Evolutionary conservation across 2,329 filamentous ascomycete species (phyloP).

Genomic region (Neocatenulostroma microsporum): DNA sequence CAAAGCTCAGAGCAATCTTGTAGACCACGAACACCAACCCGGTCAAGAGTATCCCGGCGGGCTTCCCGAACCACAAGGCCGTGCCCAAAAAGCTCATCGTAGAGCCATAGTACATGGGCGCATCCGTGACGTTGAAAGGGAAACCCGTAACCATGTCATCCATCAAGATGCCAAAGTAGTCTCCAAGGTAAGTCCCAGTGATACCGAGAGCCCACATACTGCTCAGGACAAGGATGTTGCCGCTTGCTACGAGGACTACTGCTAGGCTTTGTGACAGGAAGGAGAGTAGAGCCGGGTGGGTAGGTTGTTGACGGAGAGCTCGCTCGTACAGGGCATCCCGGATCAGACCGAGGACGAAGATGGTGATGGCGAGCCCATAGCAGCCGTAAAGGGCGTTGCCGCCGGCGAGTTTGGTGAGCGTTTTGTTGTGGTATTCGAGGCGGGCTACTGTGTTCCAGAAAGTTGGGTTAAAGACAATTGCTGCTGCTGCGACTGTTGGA

Average conservation of each 20-base stretch:
- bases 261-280: slow-evolving; percentile 55
- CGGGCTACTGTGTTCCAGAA: slow-evolving; percentile 96
- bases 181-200: slow-evolving; percentile 91
- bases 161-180: slow-evolving; percentile 99
- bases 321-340: slow-evolving; percentile 74
- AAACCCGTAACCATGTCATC: slow-evolving; percentile 90
- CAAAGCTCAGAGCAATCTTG: slow-evolving; percentile 69
- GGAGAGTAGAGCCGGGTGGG: slow-evolving; percentile 62
- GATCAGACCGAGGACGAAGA: slow-evolving; percentile 85
- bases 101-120: slow-evolving; percentile 95
- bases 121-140: slow-evolving; percentile 83
- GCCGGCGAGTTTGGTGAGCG: slow-evolving; percentile 78
- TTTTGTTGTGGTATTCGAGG: slow-evolving; percentile 82
- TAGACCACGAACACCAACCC: slow-evolving; percentile 70
- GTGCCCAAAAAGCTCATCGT: slow-evolving; percentile 88
- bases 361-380: slow-evolving; percentile 79
- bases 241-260: slow-evolving; percentile 61
- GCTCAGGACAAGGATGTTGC: slow-evolving; percentile 77
- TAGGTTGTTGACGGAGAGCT: slow-evolving; percentile 68
- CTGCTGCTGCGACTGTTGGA: slow-evolving; percentile 33
- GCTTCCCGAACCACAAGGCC: slow-evolving; percentile 76
- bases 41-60: slow-evolving; percentile 73
- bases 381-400: slow-evolving; percentile 72
- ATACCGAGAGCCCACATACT: slow-evolving; percentile 90
- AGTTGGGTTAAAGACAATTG: slow-evolving; percentile 93